Evolutionary conservation across 2,329 filamentous ascomycete species (phyloP).

Genomic region (Colletotrichum incanum): DNA sequence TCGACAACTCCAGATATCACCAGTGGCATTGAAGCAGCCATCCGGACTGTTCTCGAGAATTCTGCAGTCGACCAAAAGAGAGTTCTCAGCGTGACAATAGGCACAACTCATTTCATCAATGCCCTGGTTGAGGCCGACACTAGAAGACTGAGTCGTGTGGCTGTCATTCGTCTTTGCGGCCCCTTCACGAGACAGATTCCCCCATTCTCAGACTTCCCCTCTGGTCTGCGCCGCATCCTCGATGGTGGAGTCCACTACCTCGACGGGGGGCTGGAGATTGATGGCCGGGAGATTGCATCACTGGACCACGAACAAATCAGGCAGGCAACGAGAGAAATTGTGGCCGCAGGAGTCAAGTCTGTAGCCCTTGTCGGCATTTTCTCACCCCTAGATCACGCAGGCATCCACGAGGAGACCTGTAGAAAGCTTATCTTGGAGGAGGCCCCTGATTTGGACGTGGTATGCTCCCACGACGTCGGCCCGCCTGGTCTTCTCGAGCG

Average conservation of each 20-base stretch:
- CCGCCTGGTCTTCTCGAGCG: slow-evolving; percentile 61
- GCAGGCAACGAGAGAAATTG: slow-evolving; percentile 52
- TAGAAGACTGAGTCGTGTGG: slow-evolving; percentile 59
- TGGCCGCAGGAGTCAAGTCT: slow-evolving; percentile 53
- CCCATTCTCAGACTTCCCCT: slow-evolving; percentile 63
- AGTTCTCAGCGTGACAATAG: slow-evolving; percentile 65
- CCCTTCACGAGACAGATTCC: slow-evolving; percentile 61
- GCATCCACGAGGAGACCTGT: slow-evolving; percentile 60
- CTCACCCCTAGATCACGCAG: slow-evolving; percentile 60
- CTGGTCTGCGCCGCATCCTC: slow-evolving; percentile 57
- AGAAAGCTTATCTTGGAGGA: slow-evolving; percentile 55
- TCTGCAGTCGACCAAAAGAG: slow-evolving; percentile 55
- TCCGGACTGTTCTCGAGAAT: slow-evolving; percentile 58
- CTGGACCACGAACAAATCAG: slow-evolving; percentile 57
- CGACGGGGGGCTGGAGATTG: slow-evolving; percentile 64
- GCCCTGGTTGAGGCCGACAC: slow-evolving; percentile 63
- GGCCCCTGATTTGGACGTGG: slow-evolving; percentile 54
- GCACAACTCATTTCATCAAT: slow-evolving; percentile 67
- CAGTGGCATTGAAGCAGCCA: slow-evolving; percentile 63
- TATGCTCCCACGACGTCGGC: slow-evolving; percentile 62
- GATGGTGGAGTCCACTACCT: slow-evolving; percentile 59
- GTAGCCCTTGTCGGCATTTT: slow-evolving; percentile 63
- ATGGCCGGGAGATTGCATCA: slow-evolving; percentile 60
- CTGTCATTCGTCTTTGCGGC: slow-evolving; percentile 62
- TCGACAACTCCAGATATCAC: slow-evolving; percentile 67